These are phyloP conservation scores for Posidonia australis DNA, from an alignment of 106 monocot species.

Conservation along the genomic window DNA sequence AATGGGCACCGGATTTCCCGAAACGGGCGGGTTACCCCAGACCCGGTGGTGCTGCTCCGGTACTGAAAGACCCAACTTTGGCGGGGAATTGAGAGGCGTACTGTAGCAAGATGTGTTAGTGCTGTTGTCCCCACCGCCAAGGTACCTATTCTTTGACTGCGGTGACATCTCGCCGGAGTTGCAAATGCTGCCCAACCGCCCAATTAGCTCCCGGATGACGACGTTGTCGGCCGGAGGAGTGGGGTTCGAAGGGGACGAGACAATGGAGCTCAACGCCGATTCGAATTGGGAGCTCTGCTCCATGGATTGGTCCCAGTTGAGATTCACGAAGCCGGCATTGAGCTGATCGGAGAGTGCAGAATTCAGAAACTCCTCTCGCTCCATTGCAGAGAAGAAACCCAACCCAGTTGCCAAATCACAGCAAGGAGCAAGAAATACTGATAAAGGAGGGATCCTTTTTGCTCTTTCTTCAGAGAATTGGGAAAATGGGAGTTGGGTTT, in stretches of 20 bases:
- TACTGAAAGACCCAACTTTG: slow-evolving; percentile 19
- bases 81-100: slow-evolving; percentile 22
- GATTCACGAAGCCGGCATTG: slow-evolving; percentile 12
- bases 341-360: slow-evolving; percentile 1
- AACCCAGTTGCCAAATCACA: not conserved
- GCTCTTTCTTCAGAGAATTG: no score
- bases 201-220: slow-evolving; percentile 22
- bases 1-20: not conserved
- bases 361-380: slow-evolving; percentile 15
- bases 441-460: no score
- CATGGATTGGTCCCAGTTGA: slow-evolving; percentile 19
- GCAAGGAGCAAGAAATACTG: no score
- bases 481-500: no score
- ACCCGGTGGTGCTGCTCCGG: no score
- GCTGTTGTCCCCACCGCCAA: slow-evolving; percentile 5
- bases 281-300: slow-evolving; percentile 14
- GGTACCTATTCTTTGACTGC: slow-evolving; percentile 6
- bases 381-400: not conserved
- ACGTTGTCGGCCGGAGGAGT: not conserved
- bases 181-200: slow-evolving; percentile 25
- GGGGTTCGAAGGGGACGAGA: slow-evolving; percentile 16
- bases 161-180: slow-evolving; percentile 35
- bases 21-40: not conserved
- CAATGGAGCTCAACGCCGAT: slow-evolving; percentile 21
- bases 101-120: slow-evolving; percentile 16